Base-by-base conservation (phyloP, 2,329 filamentous ascomycete species). In the Ophiocordyceps camponoti-floridani region DNA sequence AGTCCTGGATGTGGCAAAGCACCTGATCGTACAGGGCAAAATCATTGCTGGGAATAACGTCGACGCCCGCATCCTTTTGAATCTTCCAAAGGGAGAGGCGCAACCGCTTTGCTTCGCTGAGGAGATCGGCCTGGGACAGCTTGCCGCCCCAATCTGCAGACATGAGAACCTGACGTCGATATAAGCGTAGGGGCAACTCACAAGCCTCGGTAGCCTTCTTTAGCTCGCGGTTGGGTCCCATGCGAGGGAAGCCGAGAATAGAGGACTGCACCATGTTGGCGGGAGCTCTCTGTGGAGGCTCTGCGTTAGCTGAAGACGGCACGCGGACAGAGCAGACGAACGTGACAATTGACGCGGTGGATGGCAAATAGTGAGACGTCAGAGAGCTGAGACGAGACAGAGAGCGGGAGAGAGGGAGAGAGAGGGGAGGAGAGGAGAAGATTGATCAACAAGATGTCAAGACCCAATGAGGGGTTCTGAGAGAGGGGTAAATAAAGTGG, bases 151-250 rank as follows among this genome's bases (percentile, higher is more conserved):
- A 98, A 69, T 78, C 70, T 66, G 45, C 28, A 9, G 11, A 41
- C 23, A 18, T 52, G 44, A 56, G 52, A 48, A 46, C 3, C 44
- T 31, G 44, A 43, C 41, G 44, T 41, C 42, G 43, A 41, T 43
- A 31, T 43, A 23, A 35, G 71, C 41, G 37, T 16, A n/a, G 12
- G 35, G 42, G n/a, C 23, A 38, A 70, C 70, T 62, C 54, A 74
- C 71, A 98, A 66, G 89, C 86, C 71, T 98, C 91, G 55, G 88
- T 98, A 62, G 91, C 91, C 81, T 98, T 98, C 83, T 98, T 98
- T 66, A 98, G 80, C 77, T 98, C 91, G 80, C 91, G 87, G 71
- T 93, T 84, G 60, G 77, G 84, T 70, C 91, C 91, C 85, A 96
- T 95, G 64, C 91, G 89, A 67, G 91, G 91, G 79, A 98, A 98